Evolutionary conservation across 805 yeast species (phyloP), one percentile per base, ranked within the genome.

Genomic region (Candida golubevii): DNA sequence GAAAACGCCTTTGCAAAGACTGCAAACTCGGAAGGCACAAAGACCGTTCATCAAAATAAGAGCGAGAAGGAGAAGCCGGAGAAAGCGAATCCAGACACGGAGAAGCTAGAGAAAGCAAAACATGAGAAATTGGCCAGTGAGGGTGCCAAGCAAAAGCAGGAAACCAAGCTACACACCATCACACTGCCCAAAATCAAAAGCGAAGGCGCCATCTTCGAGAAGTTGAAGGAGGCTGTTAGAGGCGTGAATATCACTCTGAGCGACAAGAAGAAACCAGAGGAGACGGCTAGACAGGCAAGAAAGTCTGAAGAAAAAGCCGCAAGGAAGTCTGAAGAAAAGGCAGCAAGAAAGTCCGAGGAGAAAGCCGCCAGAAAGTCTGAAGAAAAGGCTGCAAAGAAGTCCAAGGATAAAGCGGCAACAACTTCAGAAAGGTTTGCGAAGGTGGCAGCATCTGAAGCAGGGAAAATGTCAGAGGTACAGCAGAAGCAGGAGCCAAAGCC

Each of bases 191-290:
- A 11, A 15, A 9, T 27, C 11, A 18, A 11, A 10, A 29, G n/a
- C 32, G 32, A n/a, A 12, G 33, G 35, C 9, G 13, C 36, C 32
- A 31, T 27, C 39, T 41, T 41, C 13, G 45, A 41, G 18, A 36
- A 33, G 13, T 29, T 41, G 45, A 41, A 29, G 23, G 36, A 36
- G 26, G 40, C 37, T 4, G 33, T 41, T 7, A 41, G 30, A 15
- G 23, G 33, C 10, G 37, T 29, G 10, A 32, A 14, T 36, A 26
- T 36, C 10, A 12, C 35, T 8, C 33, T 18, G 26, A 27, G 12
- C 39, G 13, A 6, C n/a, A 11, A 10, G n/a, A 37, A 15, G 26
- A 28, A 13, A 8, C 14, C 26, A 10, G 37, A 26, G 9, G 32
- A 29, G 32, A 12, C 32, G 4, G 11, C 32, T 11, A 10, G 6